phyloP scores from a whole-genome alignment of 495 filamentous ascomycete genomes.

The Aspergillus funiculosus region DNA sequence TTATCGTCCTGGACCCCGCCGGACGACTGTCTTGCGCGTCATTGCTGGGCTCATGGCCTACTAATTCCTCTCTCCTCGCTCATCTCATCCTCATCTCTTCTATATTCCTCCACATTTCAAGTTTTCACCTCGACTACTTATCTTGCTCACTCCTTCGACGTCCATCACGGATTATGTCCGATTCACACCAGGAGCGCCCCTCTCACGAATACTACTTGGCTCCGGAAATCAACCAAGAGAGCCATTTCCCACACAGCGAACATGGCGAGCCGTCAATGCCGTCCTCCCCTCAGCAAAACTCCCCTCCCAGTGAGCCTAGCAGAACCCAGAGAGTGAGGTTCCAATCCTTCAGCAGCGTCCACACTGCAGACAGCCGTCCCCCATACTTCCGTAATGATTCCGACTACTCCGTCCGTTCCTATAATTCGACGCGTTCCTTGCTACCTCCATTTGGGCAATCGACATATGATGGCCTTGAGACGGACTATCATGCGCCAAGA shows the following conservation, averaged over 20 bases:
- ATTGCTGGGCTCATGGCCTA: no score
- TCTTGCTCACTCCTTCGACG: not conserved
- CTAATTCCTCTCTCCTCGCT: no score
- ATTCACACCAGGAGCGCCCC: not conserved
- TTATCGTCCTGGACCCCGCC: no score
- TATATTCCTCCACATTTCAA: not conserved
- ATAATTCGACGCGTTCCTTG: slow-evolving; percentile 8
- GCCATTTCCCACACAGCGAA: not conserved
- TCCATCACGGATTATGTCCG: slow-evolving; percentile 1
- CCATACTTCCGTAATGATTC: slow-evolving; percentile 17
- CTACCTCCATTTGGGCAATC: slow-evolving; percentile 10
- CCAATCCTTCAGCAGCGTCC: slow-evolving; percentile 17
- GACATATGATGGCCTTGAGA: not conserved
- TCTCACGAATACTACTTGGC: slow-evolving; percentile 8
- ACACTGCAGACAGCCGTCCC: slow-evolving; percentile 9
- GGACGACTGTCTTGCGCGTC: no score
- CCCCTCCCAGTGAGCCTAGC: not conserved
- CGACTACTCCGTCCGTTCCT: slow-evolving; percentile 15
- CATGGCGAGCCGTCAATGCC: not conserved
- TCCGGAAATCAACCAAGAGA: not conserved
- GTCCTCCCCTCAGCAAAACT: not conserved
- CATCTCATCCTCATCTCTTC: not conserved
- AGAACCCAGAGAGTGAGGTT: slow-evolving; percentile 14
- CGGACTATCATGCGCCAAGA: no score
- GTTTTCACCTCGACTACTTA: no score